Evolutionary conservation across 495 filamentous ascomycete species (phyloP).

Genomic region (Aspergillus haitiensis): DNA sequence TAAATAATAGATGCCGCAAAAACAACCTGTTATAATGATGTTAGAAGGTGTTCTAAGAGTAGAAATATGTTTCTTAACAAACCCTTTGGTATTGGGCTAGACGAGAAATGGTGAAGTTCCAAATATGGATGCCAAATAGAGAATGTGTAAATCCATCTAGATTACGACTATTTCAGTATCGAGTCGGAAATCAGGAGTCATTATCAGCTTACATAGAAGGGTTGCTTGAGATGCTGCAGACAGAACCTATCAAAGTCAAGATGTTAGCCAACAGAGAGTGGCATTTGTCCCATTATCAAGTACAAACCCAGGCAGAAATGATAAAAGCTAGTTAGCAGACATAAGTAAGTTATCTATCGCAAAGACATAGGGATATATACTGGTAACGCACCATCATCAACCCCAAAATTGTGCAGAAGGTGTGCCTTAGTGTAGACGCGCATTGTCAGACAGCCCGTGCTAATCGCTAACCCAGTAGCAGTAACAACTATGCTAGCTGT

Average conservation of each 20-base stretch:
- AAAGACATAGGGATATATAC: background rate
- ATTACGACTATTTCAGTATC: background rate
- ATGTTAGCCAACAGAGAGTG: too few relatives aligned
- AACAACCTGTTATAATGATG: background rate
- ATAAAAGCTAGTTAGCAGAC: background rate
- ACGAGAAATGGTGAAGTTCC: slow-evolving; percentile 25
- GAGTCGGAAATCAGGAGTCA: background rate
- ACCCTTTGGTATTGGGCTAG: slow-evolving; percentile 40
- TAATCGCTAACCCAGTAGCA: background rate
- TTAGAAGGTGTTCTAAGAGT: too few relatives aligned
- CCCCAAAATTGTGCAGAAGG: slow-evolving; percentile 9
- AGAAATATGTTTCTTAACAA: background rate
- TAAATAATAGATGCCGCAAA: background rate
- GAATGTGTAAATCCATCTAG: background rate
- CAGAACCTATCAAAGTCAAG: background rate
- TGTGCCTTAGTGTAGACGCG: slow-evolving; percentile 11
- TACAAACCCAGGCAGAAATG: slow-evolving; percentile 4
- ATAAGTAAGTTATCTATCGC: background rate
- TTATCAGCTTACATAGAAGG: background rate
- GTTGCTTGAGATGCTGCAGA: slow-evolving; percentile 12
- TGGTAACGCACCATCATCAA: slow-evolving; percentile 8
- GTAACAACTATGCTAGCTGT: background rate
- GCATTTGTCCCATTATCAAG: too few relatives aligned
- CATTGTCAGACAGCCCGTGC: slow-evolving; percentile 1
- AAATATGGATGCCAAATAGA: slow-evolving; percentile 23